phyloP scores from a whole-genome alignment of 129 eudicot species.

The Artemisia tridentata region DNA sequence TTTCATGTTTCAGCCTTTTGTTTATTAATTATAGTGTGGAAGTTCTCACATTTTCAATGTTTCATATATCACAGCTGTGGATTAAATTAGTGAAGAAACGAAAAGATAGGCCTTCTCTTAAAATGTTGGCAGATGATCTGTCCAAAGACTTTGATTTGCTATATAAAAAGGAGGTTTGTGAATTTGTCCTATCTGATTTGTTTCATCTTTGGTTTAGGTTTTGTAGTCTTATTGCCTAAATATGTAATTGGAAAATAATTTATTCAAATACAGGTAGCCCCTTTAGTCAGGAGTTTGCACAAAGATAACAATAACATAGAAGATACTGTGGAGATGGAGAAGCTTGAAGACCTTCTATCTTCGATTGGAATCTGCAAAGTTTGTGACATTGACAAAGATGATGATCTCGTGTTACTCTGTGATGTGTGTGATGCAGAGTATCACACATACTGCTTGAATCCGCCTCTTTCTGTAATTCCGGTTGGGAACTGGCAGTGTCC shows the following conservation, averaged over 20 bases:
- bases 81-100: slow-evolving; percentile 9
- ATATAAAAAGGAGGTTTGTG: slow-evolving; percentile 47
- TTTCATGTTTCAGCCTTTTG: not conserved
- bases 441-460: slow-evolving; percentile 52
- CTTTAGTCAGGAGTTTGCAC: slow-evolving; percentile 19
- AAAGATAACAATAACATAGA: slow-evolving; percentile 21
- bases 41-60: not conserved
- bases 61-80: slow-evolving; percentile 48
- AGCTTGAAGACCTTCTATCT: slow-evolving; percentile 31
- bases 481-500: slow-evolving; percentile 59
- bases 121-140: slow-evolving; percentile 32
- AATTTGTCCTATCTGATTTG: not conserved
- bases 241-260: not conserved
- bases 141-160: slow-evolving; percentile 32
- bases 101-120: not conserved
- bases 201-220: not conserved
- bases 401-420: slow-evolving; percentile 39
- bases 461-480: slow-evolving; percentile 46
- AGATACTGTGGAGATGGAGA: slow-evolving; percentile 27
- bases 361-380: slow-evolving; percentile 49
- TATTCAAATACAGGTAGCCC: slow-evolving; percentile 37
- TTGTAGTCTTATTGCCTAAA: not conserved
- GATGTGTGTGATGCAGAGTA: slow-evolving; percentile 57
- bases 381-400: slow-evolving; percentile 46
- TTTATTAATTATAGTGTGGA: slow-evolving; percentile 9